Evolutionary conservation across 768 basidiomycete species (phyloP).

Genomic region (Pulveroboletus ravenelii): DNA sequence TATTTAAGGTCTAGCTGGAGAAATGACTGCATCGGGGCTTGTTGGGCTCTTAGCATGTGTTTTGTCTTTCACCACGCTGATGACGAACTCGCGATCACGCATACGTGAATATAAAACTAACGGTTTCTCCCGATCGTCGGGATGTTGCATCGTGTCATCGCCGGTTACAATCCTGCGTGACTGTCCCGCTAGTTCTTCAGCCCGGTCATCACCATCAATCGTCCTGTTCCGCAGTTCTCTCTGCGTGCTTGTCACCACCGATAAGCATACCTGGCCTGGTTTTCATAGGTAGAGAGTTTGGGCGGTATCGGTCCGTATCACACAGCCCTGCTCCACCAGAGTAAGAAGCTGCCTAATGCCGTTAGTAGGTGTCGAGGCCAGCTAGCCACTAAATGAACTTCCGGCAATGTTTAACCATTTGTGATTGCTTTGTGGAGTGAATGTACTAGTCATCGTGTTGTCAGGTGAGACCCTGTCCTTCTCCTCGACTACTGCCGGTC

Average conservation of each 20-base stretch:
- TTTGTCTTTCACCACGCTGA: not conserved
- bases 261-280: not conserved
- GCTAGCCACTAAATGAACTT: not conserved
- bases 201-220: not conserved
- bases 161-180: not conserved
- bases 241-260: not conserved
- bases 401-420: not conserved
- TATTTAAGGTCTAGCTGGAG: not conserved
- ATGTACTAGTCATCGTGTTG: not conserved
- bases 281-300: not conserved
- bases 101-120: not conserved
- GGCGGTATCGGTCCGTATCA: not conserved
- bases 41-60: not conserved
- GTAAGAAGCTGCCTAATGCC: too few relatives aligned
- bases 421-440: not conserved
- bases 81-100: not conserved
- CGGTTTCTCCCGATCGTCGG: not conserved
- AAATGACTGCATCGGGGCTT: not conserved
- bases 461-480: not conserved
- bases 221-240: not conserved
- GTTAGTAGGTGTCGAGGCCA: not conserved
- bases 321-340: not conserved
- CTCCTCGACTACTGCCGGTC: not conserved
- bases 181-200: not conserved
- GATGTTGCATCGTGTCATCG: not conserved